Evolutionary conservation across 2,329 filamentous ascomycete species (phyloP).

Genomic region (Aspergillus sergii): DNA sequence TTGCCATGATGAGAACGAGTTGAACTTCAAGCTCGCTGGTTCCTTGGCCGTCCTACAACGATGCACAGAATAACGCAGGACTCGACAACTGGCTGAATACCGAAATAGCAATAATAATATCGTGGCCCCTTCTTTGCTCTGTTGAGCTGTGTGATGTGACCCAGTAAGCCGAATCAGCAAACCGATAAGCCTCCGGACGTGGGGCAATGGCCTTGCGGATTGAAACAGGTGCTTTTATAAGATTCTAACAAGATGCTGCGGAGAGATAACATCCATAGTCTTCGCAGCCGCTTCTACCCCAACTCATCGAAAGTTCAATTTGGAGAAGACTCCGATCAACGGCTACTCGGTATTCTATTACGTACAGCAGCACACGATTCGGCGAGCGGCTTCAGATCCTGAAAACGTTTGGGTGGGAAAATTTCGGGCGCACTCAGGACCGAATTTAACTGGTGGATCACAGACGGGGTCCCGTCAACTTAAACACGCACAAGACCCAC

Average conservation of each 20-base stretch:
- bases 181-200: not conserved
- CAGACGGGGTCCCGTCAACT: not conserved
- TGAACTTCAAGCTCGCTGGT: not conserved
- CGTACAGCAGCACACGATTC: conserved; percentile 5
- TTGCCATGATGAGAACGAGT: conserved; percentile 21
- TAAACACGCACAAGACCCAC: not conserved
- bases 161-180: not conserved
- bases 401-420: conserved; percentile 1
- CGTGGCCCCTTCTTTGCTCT: no score
- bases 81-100: not conserved
- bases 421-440: not conserved
- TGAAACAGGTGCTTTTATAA: not conserved
- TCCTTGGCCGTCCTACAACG: not conserved
- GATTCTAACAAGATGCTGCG: not conserved
- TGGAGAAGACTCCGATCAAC: conserved; percentile 6
- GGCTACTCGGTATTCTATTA: conserved; percentile 5
- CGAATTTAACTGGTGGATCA: not conserved
- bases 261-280: not conserved
- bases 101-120: not conserved
- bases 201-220: not conserved
- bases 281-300: not conserved
- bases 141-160: not conserved
- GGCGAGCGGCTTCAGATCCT: conserved; percentile 3
- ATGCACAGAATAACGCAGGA: not conserved
- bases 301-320: not conserved